phyloP scores from a whole-genome alignment of 1,284 basidiomycete species.

The Pisolithus thermaeus region DNA sequence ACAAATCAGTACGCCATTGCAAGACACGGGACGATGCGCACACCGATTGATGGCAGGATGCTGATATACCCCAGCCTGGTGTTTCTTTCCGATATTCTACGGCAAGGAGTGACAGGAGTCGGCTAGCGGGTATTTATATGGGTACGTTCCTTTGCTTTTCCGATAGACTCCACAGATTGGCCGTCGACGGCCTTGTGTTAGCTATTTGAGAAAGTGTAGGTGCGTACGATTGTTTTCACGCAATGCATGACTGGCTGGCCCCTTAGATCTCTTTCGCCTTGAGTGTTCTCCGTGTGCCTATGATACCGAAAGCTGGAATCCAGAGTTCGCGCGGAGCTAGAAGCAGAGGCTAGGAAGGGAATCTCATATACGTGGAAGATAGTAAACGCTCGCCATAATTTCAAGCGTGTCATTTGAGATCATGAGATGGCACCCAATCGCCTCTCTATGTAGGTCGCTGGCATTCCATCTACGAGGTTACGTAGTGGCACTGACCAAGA shows the following conservation, averaged over 20 bases:
- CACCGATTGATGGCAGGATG: background rate
- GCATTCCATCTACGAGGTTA: background rate
- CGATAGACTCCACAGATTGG: too few relatives aligned
- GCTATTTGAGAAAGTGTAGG: conserved; percentile 5
- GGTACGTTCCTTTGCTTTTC: background rate
- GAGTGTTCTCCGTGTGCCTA: conserved; percentile 27
- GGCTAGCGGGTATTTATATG: background rate
- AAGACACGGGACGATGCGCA: too few relatives aligned
- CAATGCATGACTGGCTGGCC: background rate
- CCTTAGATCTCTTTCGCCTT: conserved; percentile 14
- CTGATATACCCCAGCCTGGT: background rate
- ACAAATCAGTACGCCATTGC: too few relatives aligned
- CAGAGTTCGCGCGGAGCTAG: conserved; percentile 29
- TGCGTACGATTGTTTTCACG: too few relatives aligned
- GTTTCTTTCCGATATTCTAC: background rate
- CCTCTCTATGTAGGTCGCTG: conserved; percentile 9
- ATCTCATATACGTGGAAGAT: conserved; percentile 27
- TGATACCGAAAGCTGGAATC: conserved; percentile 26
- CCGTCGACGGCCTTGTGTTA: background rate
- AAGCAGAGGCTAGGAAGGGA: conserved; percentile 21
- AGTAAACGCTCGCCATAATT: too few relatives aligned
- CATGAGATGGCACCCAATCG: conserved; percentile 21
- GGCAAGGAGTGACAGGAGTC: background rate
- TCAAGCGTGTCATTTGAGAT: conserved; percentile 27
- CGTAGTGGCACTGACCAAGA: background rate